phyloP scores from a whole-genome alignment of 2,329 filamentous ascomycete species.

The Remersonia thermophila region DNA sequence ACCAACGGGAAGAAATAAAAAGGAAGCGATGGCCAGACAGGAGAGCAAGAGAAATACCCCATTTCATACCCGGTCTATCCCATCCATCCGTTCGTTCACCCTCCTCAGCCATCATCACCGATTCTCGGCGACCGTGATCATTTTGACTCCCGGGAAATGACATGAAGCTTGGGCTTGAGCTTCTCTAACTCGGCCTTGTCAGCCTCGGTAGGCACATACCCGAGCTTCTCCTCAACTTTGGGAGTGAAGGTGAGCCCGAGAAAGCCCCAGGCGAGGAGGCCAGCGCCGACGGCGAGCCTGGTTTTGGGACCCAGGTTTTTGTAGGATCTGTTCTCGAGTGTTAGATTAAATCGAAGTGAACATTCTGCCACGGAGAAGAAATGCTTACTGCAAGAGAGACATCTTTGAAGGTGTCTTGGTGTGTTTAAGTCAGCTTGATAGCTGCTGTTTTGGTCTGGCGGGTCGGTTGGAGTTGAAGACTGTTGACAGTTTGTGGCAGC shows the following conservation, averaged over 20 bases:
- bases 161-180: slow-evolving; percentile 48
- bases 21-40: too few species aligned
- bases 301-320: slow-evolving; percentile 58
- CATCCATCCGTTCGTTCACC: too few species aligned
- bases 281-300: slow-evolving; percentile 58
- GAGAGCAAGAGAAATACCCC: too few species aligned
- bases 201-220: slow-evolving; percentile 58
- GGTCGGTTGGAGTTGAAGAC: neutral
- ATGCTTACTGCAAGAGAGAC: slow-evolving; percentile 20
- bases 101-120: too few species aligned
- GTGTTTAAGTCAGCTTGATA: neutral
- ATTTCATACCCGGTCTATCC: too few species aligned
- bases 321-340: slow-evolving; percentile 43
- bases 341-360: neutral
- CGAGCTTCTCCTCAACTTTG: slow-evolving; percentile 58
- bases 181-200: slow-evolving; percentile 57
- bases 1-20: too few species aligned
- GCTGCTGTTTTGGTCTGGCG: neutral
- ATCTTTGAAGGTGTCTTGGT: slow-evolving; percentile 9
- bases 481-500: neutral
- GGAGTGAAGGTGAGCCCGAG: slow-evolving; percentile 64
- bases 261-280: slow-evolving; percentile 64
- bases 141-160: slow-evolving; percentile 37
- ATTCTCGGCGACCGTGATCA: too few species aligned
- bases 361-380: neutral